Conservation (phyloP, 176 grass and related monocot species). For the Thalia dealbata region DNA sequence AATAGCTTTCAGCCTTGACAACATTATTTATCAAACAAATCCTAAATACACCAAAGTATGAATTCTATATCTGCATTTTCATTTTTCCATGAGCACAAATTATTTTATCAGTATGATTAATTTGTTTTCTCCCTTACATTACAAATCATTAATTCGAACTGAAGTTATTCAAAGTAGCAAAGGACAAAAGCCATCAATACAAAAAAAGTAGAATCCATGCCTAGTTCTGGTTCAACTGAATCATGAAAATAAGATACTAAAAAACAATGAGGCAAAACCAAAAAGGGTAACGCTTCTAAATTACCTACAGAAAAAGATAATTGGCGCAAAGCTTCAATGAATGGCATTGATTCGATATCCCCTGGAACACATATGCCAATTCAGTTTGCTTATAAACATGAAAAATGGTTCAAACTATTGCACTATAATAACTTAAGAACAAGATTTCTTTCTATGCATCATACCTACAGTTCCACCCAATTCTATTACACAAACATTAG, state of each 20-base stretch:
- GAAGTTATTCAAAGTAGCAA: no score
- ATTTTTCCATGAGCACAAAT: no score
- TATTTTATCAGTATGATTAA: no score
- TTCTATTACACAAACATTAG: constrained; percentile 96
- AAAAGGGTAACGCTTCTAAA: not conserved
- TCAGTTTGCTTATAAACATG: not conserved
- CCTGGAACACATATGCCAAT: constrained; percentile 41
- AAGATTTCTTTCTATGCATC: constrained; percentile 5
- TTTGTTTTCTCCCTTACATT: no score
- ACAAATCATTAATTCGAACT: no score
- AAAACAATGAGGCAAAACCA: constrained; percentile 6
- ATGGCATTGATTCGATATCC: constrained; percentile 99
- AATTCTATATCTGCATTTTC: no score
- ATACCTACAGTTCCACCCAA: constrained; percentile 96
- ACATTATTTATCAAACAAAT: no score
- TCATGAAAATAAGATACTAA: not conserved
- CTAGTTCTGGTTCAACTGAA: not conserved
- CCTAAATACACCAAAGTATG: no score
- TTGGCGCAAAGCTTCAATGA: constrained; percentile 95
- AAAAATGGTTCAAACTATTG: not conserved
- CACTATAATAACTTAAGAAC: constrained; percentile 8
- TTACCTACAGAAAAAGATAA: constrained; percentile 97
- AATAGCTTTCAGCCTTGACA: no score
- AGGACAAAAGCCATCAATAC: no score
- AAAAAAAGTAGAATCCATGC: no score